Conservation (phyloP, 164 flowering plant species). For the Aristolochia fimbriata region DNA sequence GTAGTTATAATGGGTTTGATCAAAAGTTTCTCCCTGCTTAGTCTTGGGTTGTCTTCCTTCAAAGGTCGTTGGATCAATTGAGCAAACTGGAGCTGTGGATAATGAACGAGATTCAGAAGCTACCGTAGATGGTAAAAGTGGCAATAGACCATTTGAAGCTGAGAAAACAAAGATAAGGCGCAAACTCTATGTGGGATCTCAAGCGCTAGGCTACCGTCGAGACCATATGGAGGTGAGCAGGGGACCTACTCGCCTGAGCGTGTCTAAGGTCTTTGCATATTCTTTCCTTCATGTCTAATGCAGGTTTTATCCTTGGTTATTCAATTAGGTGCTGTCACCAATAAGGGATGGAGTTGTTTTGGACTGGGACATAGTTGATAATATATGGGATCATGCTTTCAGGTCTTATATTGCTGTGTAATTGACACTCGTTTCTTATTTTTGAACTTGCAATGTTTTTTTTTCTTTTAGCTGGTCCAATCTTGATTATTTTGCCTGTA, state of each 20-base stretch:
- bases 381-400: constrained; percentile 94
- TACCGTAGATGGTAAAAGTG: constrained; percentile 44
- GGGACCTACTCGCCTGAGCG: not conserved
- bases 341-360: constrained; percentile 72
- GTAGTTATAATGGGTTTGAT: no score
- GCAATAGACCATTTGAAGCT: constrained; percentile 30
- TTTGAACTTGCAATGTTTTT: not conserved
- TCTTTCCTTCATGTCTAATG: not conserved
- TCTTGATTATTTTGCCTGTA: not conserved
- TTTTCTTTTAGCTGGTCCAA: not conserved
- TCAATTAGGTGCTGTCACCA: constrained; percentile 67
- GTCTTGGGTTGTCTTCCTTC: constrained; percentile 3
- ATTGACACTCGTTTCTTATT: not conserved
- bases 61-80: constrained; percentile 80
- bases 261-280: not conserved
- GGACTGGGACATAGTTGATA: constrained; percentile 97
- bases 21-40: not conserved
- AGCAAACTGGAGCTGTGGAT: constrained; percentile 58
- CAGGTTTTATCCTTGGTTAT: not conserved
- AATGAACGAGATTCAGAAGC: constrained; percentile 48
- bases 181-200: constrained; percentile 84
- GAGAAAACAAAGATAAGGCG: constrained; percentile 69
- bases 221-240: constrained; percentile 90
- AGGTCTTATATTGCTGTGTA: constrained; percentile 30
- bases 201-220: constrained; percentile 76